phyloP scores from a whole-genome alignment of 1,284 basidiomycete genomes.

The Malassezia sympodialis region DNA sequence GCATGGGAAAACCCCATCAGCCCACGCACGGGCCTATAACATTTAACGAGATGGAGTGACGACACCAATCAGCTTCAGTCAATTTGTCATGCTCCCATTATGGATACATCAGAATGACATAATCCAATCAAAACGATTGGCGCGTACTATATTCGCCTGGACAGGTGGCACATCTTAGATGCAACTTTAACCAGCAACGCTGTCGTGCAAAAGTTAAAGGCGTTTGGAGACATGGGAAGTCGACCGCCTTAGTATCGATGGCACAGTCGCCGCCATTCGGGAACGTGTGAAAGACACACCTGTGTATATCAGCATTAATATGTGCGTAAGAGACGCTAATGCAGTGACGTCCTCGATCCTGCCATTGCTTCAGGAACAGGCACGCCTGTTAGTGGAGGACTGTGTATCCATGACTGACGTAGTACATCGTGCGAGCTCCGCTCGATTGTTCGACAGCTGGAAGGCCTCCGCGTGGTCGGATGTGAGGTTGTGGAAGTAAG shows the following conservation, averaged over 20 bases:
- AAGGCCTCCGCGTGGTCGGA: conserved; percentile 33
- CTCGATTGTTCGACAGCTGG: conserved; percentile 23
- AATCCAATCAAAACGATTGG: too few relatives aligned
- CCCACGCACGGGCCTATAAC: too few relatives aligned
- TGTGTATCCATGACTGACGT: conserved; percentile 3
- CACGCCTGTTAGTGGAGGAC: conserved; percentile 28
- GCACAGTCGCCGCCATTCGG: conserved; percentile 23
- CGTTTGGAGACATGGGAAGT: conserved; percentile 34
- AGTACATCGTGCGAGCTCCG: conserved; percentile 26
- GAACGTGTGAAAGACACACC: conserved; percentile 25
- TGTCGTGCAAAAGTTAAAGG: too few relatives aligned
- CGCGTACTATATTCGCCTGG: too few relatives aligned
- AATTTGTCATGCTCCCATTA: too few relatives aligned
- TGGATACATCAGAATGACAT: too few relatives aligned
- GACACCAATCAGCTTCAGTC: too few relatives aligned
- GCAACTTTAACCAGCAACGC: too few relatives aligned
- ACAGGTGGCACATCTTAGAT: too few relatives aligned
- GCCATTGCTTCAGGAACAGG: conserved; percentile 31
- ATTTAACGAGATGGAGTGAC: too few relatives aligned
- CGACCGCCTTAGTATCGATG: conserved; percentile 24
- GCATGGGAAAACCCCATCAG: too few relatives aligned
- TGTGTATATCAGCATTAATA: conserved; percentile 33
- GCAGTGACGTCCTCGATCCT: conserved; percentile 29
- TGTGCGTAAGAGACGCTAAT: conserved; percentile 2
- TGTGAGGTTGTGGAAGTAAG: conserved; percentile 34